Evolutionary conservation across 345 rosid species (phyloP), one percentile per base, ranked within the genome.

Genomic region (Anacardium occidentale): DNA sequence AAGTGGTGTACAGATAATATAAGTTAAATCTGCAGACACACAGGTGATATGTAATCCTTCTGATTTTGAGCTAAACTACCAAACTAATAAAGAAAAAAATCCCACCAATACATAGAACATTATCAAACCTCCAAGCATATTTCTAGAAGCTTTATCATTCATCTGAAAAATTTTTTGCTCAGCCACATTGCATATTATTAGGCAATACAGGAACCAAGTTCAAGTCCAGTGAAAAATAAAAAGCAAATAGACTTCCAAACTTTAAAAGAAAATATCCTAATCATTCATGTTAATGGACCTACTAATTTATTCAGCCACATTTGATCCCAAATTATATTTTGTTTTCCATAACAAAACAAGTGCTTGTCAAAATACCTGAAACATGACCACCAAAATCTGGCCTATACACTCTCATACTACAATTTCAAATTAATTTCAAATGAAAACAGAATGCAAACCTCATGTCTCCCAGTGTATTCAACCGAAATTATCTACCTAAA

Each of bases 381-480:
- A 64, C 37, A 68, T 72, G n/a, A 9, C 56, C 37, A 61, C 72
- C 50, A 53, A 18, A 73, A 73, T 54, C 34, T 15, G 15, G 65
- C 61, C 15, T 71, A 65, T 40, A 48, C 12, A 62, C 51, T 20
- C 52, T 57, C 24, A 48, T 60, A 5, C 7, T n/a, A 58, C 26
- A 54, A 60, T 51, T 51, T 42, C 12, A 18, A n/a, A 44, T 64
- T 40, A 54, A 60, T 51, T 51, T 42, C 12, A 18, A n/a, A 44
- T 11, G 4, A 66, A 32, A 26, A 25, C 3, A 14, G 0, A 52
- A 29, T 48, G 52, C 52, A 34, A 34, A 53, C 66, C 62, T 26
- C 29, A 12, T 26, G 17, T 17, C 6, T 68, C n/a, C 58, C 47
- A 47, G 22, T 47, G 45, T 68, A 71, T 20, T 48, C 64, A 54